Evolutionary conservation across 2,329 filamentous ascomycete species (phyloP), one percentile per base, ranked within the genome.

Genomic region (Scytalidium lignicola): DNA sequence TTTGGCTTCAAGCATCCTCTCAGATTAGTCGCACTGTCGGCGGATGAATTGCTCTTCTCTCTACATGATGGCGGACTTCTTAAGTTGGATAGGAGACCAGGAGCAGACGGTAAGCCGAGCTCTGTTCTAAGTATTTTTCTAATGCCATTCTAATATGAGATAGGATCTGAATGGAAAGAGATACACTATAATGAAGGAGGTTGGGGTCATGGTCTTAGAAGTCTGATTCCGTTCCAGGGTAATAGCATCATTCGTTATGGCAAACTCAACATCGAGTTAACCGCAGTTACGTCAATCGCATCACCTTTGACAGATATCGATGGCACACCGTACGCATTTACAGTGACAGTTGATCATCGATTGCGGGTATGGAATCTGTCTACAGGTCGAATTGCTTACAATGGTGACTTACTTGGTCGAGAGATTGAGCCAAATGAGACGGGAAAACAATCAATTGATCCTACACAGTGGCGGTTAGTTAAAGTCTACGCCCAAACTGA

Each of bases 291-390:
- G 1, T 83, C 86, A 3, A 77, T 80, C 55, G 67, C 81, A 65
- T 58, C 70, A 65, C 78, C 46, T 74, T 76, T 10, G 67, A 70
- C 22, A 67, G 81, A 51, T 37, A 55, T 65, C 2, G 54, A 58
- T 41, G 78, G 76, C 3, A 65, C 77, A 18, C 69, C 76, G 8
- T 84, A 80, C 56, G 73, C 80, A 2, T 88, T 96, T 59, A 91
- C 91, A 0, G 82, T 96, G 44, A 93, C 88, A 55, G 74, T 99
- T 51, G 91, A 99, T 59, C 91, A 99, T 64, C 85, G 83, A 10
- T 72, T 99, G 63, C 85, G 90, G 61, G 83, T 93, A 37, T 97
- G 93, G 92, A 93, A 95, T 62, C 74, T 92, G 26, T 74, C 80
- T n/a, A 88, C 81, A 37, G 91, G 91, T 43, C 87, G 85, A 63